Conservation (phyloP, 2,329 filamentous ascomycete species). For the Epichloe elymi region DNA sequence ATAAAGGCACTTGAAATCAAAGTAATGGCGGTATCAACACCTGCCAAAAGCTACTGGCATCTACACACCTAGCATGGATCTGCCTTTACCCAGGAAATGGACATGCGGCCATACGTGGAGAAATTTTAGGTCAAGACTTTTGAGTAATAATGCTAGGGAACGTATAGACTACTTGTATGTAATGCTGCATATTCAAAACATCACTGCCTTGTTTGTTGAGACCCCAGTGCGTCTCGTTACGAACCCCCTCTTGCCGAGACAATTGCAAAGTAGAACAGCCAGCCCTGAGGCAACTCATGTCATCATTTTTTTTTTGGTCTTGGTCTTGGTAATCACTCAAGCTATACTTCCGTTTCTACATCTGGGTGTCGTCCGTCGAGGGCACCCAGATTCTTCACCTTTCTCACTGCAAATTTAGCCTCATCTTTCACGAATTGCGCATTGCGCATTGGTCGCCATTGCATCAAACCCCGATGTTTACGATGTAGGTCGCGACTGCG, state of each 20-base stretch:
- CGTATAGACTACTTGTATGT: no score
- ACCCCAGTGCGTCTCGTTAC: no score
- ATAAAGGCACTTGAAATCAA: no score
- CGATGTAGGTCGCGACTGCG: constrained; percentile 66
- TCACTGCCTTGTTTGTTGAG: no score
- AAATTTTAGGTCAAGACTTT: no score
- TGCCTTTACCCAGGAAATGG: constrained; percentile 70
- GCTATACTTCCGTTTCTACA: constrained; percentile 62
- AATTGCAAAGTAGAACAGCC: no score
- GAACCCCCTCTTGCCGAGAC: no score
- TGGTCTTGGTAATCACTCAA: background rate
- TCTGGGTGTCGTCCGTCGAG: constrained; percentile 75
- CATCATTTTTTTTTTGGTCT: background rate
- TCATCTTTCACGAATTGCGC: constrained; percentile 79
- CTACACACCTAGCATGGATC: constrained; percentile 50
- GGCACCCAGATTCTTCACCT: constrained; percentile 63
- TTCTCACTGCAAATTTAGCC: constrained; percentile 62
- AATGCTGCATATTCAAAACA: no score
- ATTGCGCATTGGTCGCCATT: constrained; percentile 86
- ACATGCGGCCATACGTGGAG: constrained; percentile 54
- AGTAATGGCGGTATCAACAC: no score
- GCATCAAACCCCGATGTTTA: constrained; percentile 83
- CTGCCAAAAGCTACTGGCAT: constrained; percentile 72
- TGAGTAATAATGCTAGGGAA: no score
- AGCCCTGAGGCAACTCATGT: background rate